Base-by-base conservation (phyloP, 768 basidiomycete genomes). In the Dendrothele bispora region DNA sequence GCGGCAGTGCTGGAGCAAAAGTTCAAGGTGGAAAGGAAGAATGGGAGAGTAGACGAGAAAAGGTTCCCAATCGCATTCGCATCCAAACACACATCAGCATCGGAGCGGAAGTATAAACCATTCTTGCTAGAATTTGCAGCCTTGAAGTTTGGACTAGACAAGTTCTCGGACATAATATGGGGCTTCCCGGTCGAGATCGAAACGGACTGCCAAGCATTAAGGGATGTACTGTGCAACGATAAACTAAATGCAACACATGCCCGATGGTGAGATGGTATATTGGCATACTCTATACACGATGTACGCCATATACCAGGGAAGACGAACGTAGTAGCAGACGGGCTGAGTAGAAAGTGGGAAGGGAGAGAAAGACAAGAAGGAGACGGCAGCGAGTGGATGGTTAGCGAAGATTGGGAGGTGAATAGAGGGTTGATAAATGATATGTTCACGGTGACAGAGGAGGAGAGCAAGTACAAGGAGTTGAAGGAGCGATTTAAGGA, bases 171-270 rank as follows among this genome's bases (percentile, higher is more conserved):
- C 40, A 50, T 49, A 1, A 46, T 62, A 0, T 62, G 59, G 53
- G 57, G 66, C 0, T 62, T 55, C 18, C 66, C 43, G 60, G 48
- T 70, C 0, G 57, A 67, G 30, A 28, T 71, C 3, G 53, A 64
- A 29, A 70, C 62, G 0, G 68, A 70, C 48, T 70, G 66, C 43
- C 59, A 63, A 27, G 68, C 64, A 1, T 53, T 70, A 0, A 39
- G 60, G 8, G 63, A 68, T 27, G 30, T 56, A 2, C 37, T 69
- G 6, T 8, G 48, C 10, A 60, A 53, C 27, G 59, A 62, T 21
- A 60, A 62, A 15, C 51, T 62, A 14, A 56, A 46, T 30, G 55
- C 56, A 3, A 57, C 55, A 5, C 65, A 69, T 46, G 55, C 63
- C 6, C 32, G 67, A 3, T 69, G 65, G 67, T 29, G 52, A 15